Evolutionary conservation across 2,329 filamentous ascomycete genomes (phyloP), one percentile per base, ranked within the genome.

Genomic region (Paraphoma sp.): DNA sequence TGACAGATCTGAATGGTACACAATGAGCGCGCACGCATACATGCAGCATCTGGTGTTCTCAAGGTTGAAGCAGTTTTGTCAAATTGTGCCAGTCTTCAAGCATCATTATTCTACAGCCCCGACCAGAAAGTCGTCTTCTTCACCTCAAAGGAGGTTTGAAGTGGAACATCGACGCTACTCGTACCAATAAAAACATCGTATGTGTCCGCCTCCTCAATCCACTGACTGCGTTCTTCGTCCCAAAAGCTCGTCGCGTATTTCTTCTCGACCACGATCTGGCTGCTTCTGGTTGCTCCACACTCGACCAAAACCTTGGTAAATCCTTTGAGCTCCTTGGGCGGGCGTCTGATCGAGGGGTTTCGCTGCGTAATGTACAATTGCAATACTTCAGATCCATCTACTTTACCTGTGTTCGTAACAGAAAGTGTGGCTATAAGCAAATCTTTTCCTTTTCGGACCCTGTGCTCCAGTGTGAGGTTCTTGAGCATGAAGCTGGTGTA

Each of bases 401-500:
- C 6, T 4, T 4, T 4, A 4, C 48, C 48, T 14, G 29, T 30
- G 30, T 51, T 51, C 1, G 28, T 38, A 2, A 51, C 5, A 23
- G 23, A 23, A 23, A 23, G 7, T 23, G 23, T 23, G 23, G 23
- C 23, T 23, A 23, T 23, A 23, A 23, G 23, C 5, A 18, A 28
- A 3, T 14, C 18, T 14, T 10, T 48, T 28, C 5, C 40, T 31
- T 42, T 16, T 4, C 16, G 11, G 40, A n/a, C 16, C 10, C 3
- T 42, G 40, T 17, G 40, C 16, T 42, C 14, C 16, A 48, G 16
- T 14, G 29, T 33, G 8, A 48, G 18, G 33, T 16, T 8, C 9
- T 12, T 7, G 53, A 90, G 83, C 7, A 83, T 76, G 70, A 93
- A 94, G 1, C 76, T 84, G 0, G 91, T 92, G 78, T 94, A 96